Percentiles rank a stretch among this genome's conserved stretches.
phyloP scores from a whole-genome alignment of 108 stramenopile species.

The Nitzschia inconspicua region DNA sequence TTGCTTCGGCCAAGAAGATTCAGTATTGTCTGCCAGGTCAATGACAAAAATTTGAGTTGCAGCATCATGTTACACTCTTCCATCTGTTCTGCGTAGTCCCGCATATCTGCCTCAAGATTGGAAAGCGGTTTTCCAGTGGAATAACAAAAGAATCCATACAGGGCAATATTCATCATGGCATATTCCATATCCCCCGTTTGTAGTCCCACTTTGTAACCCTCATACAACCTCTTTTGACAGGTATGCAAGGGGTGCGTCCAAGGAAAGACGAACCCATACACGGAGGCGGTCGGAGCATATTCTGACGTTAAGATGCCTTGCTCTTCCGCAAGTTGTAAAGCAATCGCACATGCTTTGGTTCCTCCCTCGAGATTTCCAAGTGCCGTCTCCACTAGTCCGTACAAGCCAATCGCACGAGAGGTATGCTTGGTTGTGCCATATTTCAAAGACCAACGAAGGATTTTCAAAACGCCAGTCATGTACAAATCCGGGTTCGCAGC shows the following conservation, averaged over 20 bases:
- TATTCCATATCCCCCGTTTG: conserved; percentile 29
- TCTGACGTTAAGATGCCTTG: conserved; percentile 1
- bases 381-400: not conserved
- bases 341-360: not conserved
- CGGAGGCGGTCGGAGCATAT: not conserved
- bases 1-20: conserved; percentile 17
- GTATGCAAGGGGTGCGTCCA: conserved; percentile 8
- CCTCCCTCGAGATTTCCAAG: conserved; percentile 7
- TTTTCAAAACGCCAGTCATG: not conserved
- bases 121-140: conserved; percentile 2
- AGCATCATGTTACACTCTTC: not conserved
- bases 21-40: conserved; percentile 6
- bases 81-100: conserved; percentile 9
- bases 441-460: conserved; percentile 9
- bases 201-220: conserved; percentile 11
- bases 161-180: conserved; percentile 16
- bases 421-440: conserved; percentile 14
- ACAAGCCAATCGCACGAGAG: not conserved
- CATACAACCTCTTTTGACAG: not conserved
- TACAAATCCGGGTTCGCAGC: not conserved
- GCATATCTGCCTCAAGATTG: conserved; percentile 1
- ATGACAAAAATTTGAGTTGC: not conserved
- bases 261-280: conserved; percentile 4
- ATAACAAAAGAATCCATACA: conserved; percentile 3
- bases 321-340: conserved; percentile 3